Conservation (phyloP, 2,329 filamentous ascomycete genomes). For the Fusarium solani-melongenae region DNA sequence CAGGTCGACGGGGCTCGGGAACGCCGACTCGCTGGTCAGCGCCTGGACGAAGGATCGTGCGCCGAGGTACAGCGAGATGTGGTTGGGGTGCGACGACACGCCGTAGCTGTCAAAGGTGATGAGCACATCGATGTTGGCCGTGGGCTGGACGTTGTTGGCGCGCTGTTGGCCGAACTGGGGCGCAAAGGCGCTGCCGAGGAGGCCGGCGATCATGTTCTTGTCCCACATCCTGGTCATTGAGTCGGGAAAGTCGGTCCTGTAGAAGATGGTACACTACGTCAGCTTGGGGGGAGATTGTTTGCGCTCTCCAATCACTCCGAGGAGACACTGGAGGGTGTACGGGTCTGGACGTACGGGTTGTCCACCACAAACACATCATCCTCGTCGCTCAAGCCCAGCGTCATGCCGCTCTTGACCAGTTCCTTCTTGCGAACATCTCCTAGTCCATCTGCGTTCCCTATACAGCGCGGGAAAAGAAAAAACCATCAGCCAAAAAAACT, state of each 20-base stretch:
- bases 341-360: constrained; percentile 65
- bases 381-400: constrained; percentile 78
- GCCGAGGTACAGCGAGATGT: constrained; percentile 88
- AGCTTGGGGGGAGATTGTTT: neutral
- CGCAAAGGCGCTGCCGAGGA: constrained; percentile 80
- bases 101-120: constrained; percentile 90
- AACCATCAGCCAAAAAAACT: constrained; percentile 34
- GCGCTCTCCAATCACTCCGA: neutral
- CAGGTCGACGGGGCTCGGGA: constrained; percentile 79
- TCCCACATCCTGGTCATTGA: constrained; percentile 88
- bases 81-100: constrained; percentile 91
- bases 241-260: constrained; percentile 78
- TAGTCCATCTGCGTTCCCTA: constrained; percentile 86
- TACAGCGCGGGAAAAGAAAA: constrained; percentile 18
- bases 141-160: constrained; percentile 50
- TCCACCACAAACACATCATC: constrained; percentile 90
- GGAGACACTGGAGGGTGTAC: neutral
- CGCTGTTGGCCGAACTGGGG: constrained; percentile 64
- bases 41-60: constrained; percentile 76
- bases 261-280: neutral
- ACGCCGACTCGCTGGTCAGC: constrained; percentile 73
- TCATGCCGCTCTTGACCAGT: constrained; percentile 80
- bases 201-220: constrained; percentile 72
- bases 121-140: constrained; percentile 78
- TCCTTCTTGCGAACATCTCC: constrained; percentile 86